These are phyloP conservation scores for Ricinus communis DNA, from an alignment of 345 rosid species.

Conservation along the genomic window DNA sequence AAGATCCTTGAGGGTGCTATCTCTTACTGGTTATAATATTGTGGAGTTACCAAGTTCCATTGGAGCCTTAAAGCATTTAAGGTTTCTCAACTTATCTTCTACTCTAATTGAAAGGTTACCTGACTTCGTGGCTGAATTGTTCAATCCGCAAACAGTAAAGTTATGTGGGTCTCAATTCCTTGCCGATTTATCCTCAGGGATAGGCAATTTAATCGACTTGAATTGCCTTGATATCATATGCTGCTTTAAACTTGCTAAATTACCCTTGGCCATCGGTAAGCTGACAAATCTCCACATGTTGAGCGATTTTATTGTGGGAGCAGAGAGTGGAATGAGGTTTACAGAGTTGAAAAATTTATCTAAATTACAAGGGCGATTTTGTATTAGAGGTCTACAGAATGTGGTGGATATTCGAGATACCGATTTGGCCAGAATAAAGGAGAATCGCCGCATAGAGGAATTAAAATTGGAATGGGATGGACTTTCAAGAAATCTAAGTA, in stretches of 20 bases:
- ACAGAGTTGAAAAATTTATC: too few species aligned
- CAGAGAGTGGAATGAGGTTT: too few species aligned
- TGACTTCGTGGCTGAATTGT: not conserved
- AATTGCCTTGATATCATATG: too few species aligned
- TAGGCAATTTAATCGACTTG: too few species aligned
- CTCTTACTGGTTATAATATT: not conserved
- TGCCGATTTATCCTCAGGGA: too few species aligned
- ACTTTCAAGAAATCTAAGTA: too few species aligned
- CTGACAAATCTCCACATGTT: too few species aligned
- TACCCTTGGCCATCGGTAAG: too few species aligned
- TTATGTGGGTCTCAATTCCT: not conserved
- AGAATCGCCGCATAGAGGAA: not conserved
- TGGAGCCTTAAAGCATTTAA: not conserved
- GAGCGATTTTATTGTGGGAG: too few species aligned
- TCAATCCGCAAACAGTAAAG: constrained; percentile 2
- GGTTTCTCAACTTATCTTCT: not conserved
- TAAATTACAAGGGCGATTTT: not conserved
- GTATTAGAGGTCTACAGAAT: constrained; percentile 1
- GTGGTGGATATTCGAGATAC: constrained; percentile 5
- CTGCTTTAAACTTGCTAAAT: too few species aligned
- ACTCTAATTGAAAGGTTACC: not conserved
- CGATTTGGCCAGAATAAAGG: not conserved
- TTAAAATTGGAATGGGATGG: not conserved
- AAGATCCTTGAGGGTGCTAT: constrained; percentile 9
- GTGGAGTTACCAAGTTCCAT: not conserved